Percentiles rank a stretch among this genome's conserved stretches.
phyloP scores from a whole-genome alignment of 192 early-diverging fungal genomes.

The Spizellomyces punctatus region DNA sequence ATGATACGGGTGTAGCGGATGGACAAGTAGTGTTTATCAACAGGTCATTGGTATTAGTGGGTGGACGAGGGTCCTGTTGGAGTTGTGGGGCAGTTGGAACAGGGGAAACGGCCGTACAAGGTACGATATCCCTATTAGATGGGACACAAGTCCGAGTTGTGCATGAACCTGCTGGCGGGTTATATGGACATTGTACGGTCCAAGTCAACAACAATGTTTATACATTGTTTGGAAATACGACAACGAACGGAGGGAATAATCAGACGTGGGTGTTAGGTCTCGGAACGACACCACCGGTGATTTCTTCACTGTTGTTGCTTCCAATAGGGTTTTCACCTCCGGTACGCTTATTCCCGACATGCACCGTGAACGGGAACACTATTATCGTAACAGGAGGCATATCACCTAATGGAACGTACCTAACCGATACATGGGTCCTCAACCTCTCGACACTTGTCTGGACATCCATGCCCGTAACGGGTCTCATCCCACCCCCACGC shows the following conservation, averaged over 20 bases:
- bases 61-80: conserved; percentile 5
- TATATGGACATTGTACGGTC: conserved; percentile 16
- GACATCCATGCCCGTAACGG: background rate
- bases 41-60: background rate
- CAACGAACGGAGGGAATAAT: background rate
- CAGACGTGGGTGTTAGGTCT: background rate
- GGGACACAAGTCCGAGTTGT: background rate
- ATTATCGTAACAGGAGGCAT: background rate
- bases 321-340: background rate
- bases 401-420: background rate
- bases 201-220: background rate
- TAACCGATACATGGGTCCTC: conserved; percentile 1
- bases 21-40: background rate
- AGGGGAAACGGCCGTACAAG: conserved; percentile 2
- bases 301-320: background rate
- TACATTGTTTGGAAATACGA: conserved; percentile 8
- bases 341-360: conserved; percentile 2
- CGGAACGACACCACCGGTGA: background rate
- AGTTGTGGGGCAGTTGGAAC: background rate
- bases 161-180: conserved; percentile 8
- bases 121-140: background rate
- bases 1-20: conserved; percentile 8
- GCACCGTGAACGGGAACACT: background rate
- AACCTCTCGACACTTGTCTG: background rate
- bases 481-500: background rate